These are phyloP conservation scores for Ilex aquifolium DNA, from an alignment of 257 asterid species.

Conservation along the genomic window DNA sequence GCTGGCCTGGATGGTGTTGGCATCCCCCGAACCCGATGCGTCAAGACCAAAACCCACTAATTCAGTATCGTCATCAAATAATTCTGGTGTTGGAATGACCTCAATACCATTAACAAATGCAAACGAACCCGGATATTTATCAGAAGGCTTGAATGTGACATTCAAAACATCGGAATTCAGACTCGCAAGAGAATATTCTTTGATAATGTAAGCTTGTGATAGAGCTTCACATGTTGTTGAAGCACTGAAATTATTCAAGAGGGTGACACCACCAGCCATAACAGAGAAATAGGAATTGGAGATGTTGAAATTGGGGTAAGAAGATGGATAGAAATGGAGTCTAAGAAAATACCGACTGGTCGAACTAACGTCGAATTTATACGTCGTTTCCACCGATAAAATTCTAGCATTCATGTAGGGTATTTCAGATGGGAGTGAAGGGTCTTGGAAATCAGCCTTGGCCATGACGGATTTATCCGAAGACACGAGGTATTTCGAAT, in stretches of 20 bases:
- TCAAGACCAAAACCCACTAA: no score
- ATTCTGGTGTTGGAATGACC: constrained; percentile 50
- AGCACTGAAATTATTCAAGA: constrained; percentile 61
- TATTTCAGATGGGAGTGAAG: constrained; percentile 54
- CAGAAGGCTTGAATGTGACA: constrained; percentile 56
- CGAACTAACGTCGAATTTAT: constrained; percentile 35
- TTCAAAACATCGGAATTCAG: constrained; percentile 23
- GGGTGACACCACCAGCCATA: constrained; percentile 32
- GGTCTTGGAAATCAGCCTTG: constrained; percentile 49
- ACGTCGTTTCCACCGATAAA: constrained; percentile 38
- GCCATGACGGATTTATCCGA: constrained; percentile 26
- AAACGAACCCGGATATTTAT: constrained; percentile 18
- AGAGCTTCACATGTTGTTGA: constrained; percentile 48
- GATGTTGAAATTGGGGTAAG: constrained; percentile 27
- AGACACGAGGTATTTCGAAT: constrained; percentile 27
- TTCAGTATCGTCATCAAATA: constrained; percentile 25
- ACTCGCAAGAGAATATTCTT: constrained; percentile 36
- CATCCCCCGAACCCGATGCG: neutral
- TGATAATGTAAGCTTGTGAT: constrained; percentile 49
- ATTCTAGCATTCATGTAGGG: constrained; percentile 75
- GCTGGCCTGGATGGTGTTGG: constrained; percentile 18
- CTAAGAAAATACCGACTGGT: constrained; percentile 49
- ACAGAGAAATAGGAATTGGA: constrained; percentile 43
- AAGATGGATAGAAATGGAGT: constrained; percentile 70
- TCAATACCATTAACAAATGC: constrained; percentile 81